Conservation (phyloP, 2,329 filamentous ascomycete species). For the Calcarisporium arbuscula region DNA sequence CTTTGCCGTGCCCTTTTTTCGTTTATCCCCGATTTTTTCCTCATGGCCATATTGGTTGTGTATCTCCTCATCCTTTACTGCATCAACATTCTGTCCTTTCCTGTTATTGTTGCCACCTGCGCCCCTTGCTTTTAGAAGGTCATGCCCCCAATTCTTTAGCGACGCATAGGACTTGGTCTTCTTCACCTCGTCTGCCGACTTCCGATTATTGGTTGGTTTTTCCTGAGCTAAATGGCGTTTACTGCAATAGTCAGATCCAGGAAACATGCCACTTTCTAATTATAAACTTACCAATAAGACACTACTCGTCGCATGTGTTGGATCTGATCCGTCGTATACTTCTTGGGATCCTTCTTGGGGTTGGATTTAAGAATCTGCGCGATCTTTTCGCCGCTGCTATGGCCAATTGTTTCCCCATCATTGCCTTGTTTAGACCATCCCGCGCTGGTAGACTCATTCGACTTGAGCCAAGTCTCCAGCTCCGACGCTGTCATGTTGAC, state of each 20-base stretch:
- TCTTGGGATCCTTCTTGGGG: slow-evolving; percentile 46
- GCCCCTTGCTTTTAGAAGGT: slow-evolving; percentile 41
- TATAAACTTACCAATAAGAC: slow-evolving; percentile 44
- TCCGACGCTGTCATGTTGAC: slow-evolving; percentile 60
- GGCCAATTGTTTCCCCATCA: slow-evolving; percentile 56
- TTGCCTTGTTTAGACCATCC: slow-evolving; percentile 55
- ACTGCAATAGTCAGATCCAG: slow-evolving; percentile 13
- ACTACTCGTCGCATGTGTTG: slow-evolving; percentile 58
- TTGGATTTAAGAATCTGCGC: slow-evolving; percentile 58
- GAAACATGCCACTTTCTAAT: not conserved
- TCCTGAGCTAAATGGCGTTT: slow-evolving; percentile 63
- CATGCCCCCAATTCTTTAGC: slow-evolving; percentile 58
- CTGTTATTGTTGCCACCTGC: slow-evolving; percentile 10
- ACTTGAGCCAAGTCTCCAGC: slow-evolving; percentile 55
- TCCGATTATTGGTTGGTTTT: slow-evolving; percentile 48
- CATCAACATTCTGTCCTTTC: slow-evolving; percentile 8
- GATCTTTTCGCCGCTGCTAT: slow-evolving; percentile 58
- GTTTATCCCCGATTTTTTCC: slow-evolving; percentile 20
- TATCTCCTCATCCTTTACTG: slow-evolving; percentile 4
- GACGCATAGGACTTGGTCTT: slow-evolving; percentile 50
- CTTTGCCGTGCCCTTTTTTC: slow-evolving; percentile 15
- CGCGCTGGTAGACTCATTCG: slow-evolving; percentile 48
- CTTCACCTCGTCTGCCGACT: slow-evolving; percentile 36
- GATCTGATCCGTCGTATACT: slow-evolving; percentile 50
- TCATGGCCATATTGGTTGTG: slow-evolving; percentile 7